Evolutionary conservation across 345 rosid genomes (phyloP).

Genomic region (Trapa bicornis): DNA sequence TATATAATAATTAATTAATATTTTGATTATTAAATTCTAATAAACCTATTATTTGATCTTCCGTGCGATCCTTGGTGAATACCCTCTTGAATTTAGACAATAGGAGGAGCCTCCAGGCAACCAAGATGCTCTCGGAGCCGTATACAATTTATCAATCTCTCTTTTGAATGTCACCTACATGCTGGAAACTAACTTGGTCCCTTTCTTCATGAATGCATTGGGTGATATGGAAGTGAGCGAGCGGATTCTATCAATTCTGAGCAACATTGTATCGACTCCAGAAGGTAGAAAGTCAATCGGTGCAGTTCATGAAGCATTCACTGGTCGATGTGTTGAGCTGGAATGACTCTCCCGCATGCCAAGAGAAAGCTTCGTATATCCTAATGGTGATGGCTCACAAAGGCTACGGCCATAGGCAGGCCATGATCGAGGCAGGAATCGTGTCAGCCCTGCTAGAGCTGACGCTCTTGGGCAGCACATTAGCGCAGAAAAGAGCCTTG

Average conservation of each 20-base stretch:
- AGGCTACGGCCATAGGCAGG: conserved; percentile 67
- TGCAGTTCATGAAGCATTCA: conserved; percentile 42
- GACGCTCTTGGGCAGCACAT: conserved; percentile 76
- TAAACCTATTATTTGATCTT: conserved; percentile 83
- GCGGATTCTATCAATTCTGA: conserved; percentile 67
- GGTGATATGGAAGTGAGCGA: conserved; percentile 94
- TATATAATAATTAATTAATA: no score
- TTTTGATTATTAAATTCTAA: conserved; percentile 38
- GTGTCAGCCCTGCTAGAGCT: conserved; percentile 72
- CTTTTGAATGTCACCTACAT: conserved; percentile 45
- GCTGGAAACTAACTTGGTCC: conserved; percentile 49
- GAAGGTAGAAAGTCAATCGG: conserved; percentile 84
- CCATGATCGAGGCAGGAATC: conserved; percentile 88
- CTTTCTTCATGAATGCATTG: conserved; percentile 39
- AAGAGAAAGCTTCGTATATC: conserved; percentile 75
- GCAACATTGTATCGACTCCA: conserved; percentile 59
- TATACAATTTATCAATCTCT: conserved; percentile 72
- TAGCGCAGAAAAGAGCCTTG: conserved; percentile 92
- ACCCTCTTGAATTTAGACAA: conserved; percentile 30
- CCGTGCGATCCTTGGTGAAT: conserved; percentile 68
- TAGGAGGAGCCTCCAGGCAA: conserved; percentile 46
- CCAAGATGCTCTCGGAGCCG: conserved; percentile 82
- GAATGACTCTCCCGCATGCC: conserved; percentile 86
- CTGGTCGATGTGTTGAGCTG: conserved; percentile 78
- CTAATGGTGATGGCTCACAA: conserved; percentile 95